Conservation (phyloP, 352 stramenopile genomes). For the Hyaloperonospora brassicae region DNA sequence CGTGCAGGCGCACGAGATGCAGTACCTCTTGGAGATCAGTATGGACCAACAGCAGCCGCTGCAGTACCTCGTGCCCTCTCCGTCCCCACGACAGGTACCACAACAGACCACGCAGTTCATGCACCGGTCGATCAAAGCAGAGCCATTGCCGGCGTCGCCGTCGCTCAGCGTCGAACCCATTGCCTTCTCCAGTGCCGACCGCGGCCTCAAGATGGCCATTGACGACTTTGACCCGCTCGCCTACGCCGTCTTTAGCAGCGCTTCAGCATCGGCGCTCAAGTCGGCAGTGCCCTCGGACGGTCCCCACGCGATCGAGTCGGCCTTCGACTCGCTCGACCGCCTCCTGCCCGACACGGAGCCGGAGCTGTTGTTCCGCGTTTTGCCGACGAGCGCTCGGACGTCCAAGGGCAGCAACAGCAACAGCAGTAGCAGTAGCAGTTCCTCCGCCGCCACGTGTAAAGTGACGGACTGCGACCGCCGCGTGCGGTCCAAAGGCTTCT, state of each 20-base stretch:
- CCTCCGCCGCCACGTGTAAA: conserved; percentile 33
- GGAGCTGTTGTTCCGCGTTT: conserved; percentile 39
- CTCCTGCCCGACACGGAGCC: conserved; percentile 59
- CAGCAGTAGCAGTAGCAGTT: too few species aligned
- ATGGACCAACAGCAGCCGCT: conserved; percentile 51
- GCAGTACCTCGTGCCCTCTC: conserved; percentile 15
- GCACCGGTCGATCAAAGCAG: conserved; percentile 24
- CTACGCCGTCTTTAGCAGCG: conserved; percentile 45
- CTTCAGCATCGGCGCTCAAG: conserved; percentile 12
- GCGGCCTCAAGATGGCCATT: conserved; percentile 30
- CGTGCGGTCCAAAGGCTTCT: conserved; percentile 77
- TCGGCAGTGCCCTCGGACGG: conserved; percentile 5
- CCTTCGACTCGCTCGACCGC: conserved; percentile 65
- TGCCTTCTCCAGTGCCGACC: conserved; percentile 33
- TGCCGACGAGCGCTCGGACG: too few species aligned
- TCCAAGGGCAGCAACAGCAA: too few species aligned
- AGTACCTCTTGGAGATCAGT: conserved; percentile 51
- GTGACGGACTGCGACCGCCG: conserved; percentile 48
- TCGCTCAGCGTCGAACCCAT: conserved; percentile 59
- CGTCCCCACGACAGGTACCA: background rate
- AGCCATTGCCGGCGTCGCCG: conserved; percentile 18
- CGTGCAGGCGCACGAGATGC: conserved; percentile 44
- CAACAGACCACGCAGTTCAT: too few species aligned
- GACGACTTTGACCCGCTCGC: conserved; percentile 62
- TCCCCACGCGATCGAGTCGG: conserved; percentile 54